A percentile compares a stretch with the other conserved stretches of the same genome.
Conservation (phyloP, 495 filamentous ascomycete species). For the Pseudevernia furfuracea region DNA sequence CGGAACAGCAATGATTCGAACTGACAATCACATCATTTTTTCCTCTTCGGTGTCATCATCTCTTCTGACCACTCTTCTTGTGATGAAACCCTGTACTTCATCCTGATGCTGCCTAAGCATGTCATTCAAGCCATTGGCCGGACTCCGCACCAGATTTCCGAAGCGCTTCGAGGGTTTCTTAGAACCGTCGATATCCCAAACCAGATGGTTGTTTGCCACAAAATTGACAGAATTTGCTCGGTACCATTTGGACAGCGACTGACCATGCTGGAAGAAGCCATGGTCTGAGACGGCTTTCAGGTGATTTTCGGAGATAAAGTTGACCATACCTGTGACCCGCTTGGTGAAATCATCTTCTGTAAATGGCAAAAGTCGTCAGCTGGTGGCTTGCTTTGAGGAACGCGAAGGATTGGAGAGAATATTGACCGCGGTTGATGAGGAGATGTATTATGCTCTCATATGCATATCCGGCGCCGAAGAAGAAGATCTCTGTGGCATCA, state of each 20-base stretch:
- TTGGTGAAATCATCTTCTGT: slow-evolving; percentile 36
- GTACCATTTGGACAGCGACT: slow-evolving; percentile 63
- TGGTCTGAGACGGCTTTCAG: slow-evolving; percentile 56
- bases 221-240: slow-evolving; percentile 64
- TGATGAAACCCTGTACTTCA: slow-evolving; percentile 51
- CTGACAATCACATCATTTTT: background rate
- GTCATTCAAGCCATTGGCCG: slow-evolving; percentile 46
- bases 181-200: slow-evolving; percentile 53
- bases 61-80: slow-evolving; percentile 30
- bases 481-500: slow-evolving; percentile 61
- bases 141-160: slow-evolving; percentile 51
- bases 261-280: slow-evolving; percentile 37
- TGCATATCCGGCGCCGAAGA: slow-evolving; percentile 76
- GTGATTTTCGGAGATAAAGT: slow-evolving; percentile 35
- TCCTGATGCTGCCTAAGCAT: slow-evolving; percentile 56
- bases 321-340: slow-evolving; percentile 43
- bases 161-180: slow-evolving; percentile 62
- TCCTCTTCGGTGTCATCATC: slow-evolving; percentile 4
- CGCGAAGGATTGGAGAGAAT: background rate
- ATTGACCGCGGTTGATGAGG: slow-evolving; percentile 56
- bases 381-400: background rate
- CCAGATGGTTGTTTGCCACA: slow-evolving; percentile 60
- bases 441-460: slow-evolving; percentile 64
- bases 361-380: background rate
- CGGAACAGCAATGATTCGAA: background rate